phyloP scores from a whole-genome alignment of 2,329 filamentous ascomycete species.

The Phyllosticta ampelicida region DNA sequence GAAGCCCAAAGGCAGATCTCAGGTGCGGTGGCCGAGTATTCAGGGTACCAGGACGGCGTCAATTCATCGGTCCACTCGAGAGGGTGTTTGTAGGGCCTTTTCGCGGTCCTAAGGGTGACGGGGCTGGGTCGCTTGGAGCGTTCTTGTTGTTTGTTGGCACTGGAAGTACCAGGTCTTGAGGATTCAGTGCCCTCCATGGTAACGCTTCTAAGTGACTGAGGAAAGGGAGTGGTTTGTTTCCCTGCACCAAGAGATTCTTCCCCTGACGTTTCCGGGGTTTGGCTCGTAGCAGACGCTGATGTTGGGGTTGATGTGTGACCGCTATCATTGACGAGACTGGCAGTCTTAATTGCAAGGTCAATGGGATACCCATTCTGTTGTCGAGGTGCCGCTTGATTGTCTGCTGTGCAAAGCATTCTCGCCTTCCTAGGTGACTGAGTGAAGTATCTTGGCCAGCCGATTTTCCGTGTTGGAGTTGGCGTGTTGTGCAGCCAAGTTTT shows the following conservation, averaged over 20 bases:
- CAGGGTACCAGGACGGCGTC: not conserved
- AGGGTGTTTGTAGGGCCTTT: not conserved
- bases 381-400: too few species aligned
- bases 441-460: too few species aligned
- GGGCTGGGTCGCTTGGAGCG: not conserved
- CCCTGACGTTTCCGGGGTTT: not conserved
- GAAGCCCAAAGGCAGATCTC: not conserved
- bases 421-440: too few species aligned
- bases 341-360: too few species aligned
- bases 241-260: not conserved
- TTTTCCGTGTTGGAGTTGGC: too few species aligned
- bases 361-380: too few species aligned
- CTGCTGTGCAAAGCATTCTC: too few species aligned
- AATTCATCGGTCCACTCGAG: not conserved
- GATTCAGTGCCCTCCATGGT: not conserved
- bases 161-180: not conserved
- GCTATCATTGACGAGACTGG: too few species aligned
- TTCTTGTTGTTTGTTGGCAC: not conserved
- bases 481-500: too few species aligned
- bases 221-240: not conserved
- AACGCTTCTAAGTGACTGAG: not conserved
- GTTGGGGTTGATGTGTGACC: too few species aligned
- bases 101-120: not conserved
- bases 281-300: not conserved
- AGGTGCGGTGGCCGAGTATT: not conserved